These are phyloP conservation scores for Crepidotus sp. DNA, from an alignment of 1,284 basidiomycete species.

Conservation along the genomic window DNA sequence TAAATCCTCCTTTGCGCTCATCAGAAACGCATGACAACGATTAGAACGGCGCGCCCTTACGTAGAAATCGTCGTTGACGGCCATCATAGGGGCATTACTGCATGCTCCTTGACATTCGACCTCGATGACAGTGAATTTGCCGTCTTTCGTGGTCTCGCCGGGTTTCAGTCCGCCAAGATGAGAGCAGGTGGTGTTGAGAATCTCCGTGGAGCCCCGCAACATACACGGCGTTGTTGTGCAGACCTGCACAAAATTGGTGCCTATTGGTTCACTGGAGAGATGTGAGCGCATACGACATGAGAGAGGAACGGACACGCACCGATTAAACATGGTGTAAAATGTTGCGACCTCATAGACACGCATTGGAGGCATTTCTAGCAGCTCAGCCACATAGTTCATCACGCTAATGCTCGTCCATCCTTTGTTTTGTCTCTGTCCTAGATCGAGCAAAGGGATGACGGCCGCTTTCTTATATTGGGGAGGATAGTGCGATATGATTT, in stretches of 20 bases:
- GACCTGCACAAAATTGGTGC: conserved; percentile 91
- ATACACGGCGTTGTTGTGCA: conserved; percentile 99
- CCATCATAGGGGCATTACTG: conserved; percentile 99
- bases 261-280: conserved; percentile 77
- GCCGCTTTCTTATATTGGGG: conserved; percentile 98
- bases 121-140: conserved; percentile 96
- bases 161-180: conserved; percentile 81
- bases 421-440: conserved; percentile 96
- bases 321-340: conserved; percentile 99
- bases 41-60: conserved; percentile 36
- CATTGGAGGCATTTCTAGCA: conserved; percentile 96
- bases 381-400: conserved; percentile 95
- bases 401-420: conserved; percentile 99
- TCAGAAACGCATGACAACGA: conserved; percentile 16
- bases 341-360: conserved; percentile 99
- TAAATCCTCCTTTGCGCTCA: conserved; percentile 77
- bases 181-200: conserved; percentile 77
- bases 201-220: conserved; percentile 87
- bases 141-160: conserved; percentile 89
- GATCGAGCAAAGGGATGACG: conserved; percentile 92
- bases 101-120: conserved; percentile 99
- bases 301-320: conserved; percentile 36
- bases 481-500: conserved; percentile 91
- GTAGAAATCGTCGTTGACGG: conserved; percentile 94
- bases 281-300: neutral